A percentile compares a stretch with the other conserved stretches of the same genome.
These are phyloP conservation scores for Coemansia sp. DNA, from an alignment of 192 early-diverging fungal genomes.

Conservation along the genomic window DNA sequence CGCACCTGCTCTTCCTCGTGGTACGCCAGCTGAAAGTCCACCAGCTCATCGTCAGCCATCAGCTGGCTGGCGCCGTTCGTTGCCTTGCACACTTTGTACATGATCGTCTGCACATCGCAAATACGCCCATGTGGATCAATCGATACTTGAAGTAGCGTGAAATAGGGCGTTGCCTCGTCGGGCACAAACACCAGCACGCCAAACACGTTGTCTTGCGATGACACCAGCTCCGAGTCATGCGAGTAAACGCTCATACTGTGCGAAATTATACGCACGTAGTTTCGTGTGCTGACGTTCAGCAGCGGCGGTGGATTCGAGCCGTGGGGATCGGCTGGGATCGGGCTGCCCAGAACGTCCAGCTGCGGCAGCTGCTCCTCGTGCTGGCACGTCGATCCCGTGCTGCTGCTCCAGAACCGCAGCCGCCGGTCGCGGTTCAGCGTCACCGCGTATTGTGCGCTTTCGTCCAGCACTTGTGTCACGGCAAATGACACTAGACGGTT, in stretches of 20 bases:
- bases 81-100: conserved; percentile 50
- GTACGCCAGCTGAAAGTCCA: conserved; percentile 38
- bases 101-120: conserved; percentile 28
- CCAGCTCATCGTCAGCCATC: conserved; percentile 52
- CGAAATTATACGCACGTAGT: conserved; percentile 31
- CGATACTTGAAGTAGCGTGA: conserved; percentile 35
- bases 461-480: conserved; percentile 31
- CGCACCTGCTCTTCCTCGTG: conserved; percentile 25
- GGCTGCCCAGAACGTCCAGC: conserved; percentile 32
- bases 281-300: conserved; percentile 20
- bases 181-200: conserved; percentile 53
- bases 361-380: conserved; percentile 43
- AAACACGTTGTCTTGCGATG: conserved; percentile 19
- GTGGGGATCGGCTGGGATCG: conserved; percentile 34
- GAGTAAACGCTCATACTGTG: conserved; percentile 19
- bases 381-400: conserved; percentile 23
- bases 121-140: conserved; percentile 25
- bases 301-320: conserved; percentile 8
- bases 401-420: conserved; percentile 50
- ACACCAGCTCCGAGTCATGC: conserved; percentile 23
- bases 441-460: conserved; percentile 35
- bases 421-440: conserved; percentile 49
- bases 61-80: conserved; percentile 46
- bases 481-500: conserved; percentile 25
- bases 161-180: conserved; percentile 52